Evolutionary conservation across 2,329 filamentous ascomycete species (phyloP).

Genomic region (Trichoderma brevicompactum): DNA sequence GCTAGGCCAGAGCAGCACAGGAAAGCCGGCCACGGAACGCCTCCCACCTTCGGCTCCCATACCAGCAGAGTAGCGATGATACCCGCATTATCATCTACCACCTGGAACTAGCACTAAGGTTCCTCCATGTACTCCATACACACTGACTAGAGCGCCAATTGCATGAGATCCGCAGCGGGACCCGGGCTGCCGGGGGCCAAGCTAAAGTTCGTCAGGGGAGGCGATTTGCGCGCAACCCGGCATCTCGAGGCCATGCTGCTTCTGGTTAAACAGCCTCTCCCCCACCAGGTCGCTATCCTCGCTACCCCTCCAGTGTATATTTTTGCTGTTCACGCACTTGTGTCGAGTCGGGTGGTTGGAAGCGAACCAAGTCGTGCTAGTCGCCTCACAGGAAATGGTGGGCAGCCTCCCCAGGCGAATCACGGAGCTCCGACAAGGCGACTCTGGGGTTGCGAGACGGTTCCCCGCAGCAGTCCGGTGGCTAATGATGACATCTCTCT

Average conservation of each 20-base stretch:
- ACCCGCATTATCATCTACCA: no score
- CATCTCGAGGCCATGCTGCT: constrained; percentile 8
- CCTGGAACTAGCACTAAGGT: no score
- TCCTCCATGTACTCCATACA: no score
- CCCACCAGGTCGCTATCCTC: no score
- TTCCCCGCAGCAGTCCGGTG: constrained; percentile 26
- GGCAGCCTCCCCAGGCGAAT: constrained; percentile 1
- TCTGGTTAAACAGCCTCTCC: neutral
- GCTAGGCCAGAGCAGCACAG: no score
- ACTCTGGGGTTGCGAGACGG: constrained; percentile 12
- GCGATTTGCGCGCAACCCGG: constrained; percentile 21
- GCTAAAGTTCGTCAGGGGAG: constrained; percentile 17
- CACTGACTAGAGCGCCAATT: constrained; percentile 18
- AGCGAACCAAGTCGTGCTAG: neutral
- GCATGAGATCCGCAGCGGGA: constrained; percentile 26
- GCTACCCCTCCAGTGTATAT: no score
- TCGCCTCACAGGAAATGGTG: neutral
- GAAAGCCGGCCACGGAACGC: no score
- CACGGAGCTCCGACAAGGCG: constrained; percentile 10
- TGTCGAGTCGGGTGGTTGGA: neutral
- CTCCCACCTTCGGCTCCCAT: no score
- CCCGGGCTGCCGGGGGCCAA: constrained; percentile 23
- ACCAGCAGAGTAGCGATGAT: no score
- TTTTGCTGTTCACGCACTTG: no score
- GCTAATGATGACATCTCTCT: constrained; percentile 32